A percentile compares a stretch with the other conserved stretches of the same genome.
phyloP scores from a whole-genome alignment of 2,329 filamentous ascomycete species.

The Onygena corvina region DNA sequence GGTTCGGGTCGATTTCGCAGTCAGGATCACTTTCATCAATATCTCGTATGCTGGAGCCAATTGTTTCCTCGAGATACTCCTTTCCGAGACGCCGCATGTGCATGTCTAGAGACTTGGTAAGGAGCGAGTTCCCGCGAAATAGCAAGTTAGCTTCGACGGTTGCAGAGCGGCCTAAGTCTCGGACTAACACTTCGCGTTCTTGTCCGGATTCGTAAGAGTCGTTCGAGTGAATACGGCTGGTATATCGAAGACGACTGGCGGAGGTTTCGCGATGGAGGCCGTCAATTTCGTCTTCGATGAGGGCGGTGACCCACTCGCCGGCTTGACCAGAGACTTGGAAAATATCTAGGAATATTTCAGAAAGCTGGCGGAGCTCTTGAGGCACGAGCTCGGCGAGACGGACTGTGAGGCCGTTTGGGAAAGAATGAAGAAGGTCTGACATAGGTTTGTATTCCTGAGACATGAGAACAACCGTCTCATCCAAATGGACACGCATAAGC shows the following conservation, averaged over 20 bases:
- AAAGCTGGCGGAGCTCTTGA: conserved; percentile 63
- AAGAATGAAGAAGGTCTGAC: conserved; percentile 71
- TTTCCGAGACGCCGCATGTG: conserved; percentile 92
- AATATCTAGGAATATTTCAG: conserved; percentile 81
- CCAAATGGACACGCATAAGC: conserved; percentile 67
- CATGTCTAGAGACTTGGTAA: conserved; percentile 85
- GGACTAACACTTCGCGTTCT: conserved; percentile 49
- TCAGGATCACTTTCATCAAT: conserved; percentile 85
- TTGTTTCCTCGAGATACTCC: conserved; percentile 77
- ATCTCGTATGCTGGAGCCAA: conserved; percentile 73
- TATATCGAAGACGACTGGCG: conserved; percentile 49
- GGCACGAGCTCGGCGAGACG: conserved; percentile 73
- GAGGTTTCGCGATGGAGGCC: conserved; percentile 73
- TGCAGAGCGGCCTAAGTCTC: conserved; percentile 52
- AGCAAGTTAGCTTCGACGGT: conserved; percentile 79
- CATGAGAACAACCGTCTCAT: conserved; percentile 82
- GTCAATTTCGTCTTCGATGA: conserved; percentile 96
- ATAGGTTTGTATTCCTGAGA: conserved; percentile 73
- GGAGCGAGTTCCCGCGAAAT: conserved; percentile 84
- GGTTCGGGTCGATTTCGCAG: conserved; percentile 89
- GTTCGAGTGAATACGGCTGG: conserved; percentile 51
- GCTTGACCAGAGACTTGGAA: conserved; percentile 83
- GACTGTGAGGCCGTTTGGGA: conserved; percentile 68
- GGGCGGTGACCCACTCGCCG: conserved; percentile 77
- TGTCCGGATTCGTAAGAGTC: conserved; percentile 45